Evolutionary conservation across 1,139 yeast species (phyloP).

Genomic region (Yamadazyma sp.): DNA sequence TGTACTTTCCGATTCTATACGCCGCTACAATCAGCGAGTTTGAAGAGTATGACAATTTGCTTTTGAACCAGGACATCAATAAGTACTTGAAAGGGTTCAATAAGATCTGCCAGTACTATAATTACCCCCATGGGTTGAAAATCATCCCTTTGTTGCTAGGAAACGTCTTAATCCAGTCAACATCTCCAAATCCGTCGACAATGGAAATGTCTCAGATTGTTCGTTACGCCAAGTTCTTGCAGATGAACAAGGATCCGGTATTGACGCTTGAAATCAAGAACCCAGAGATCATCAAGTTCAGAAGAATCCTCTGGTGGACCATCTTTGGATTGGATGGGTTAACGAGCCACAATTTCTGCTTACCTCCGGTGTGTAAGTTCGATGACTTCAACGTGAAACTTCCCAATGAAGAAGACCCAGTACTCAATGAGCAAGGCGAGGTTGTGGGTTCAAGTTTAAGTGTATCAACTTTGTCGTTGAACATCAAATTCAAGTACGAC

Average conservation of each 20-base stretch:
- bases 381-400: conserved; percentile 58
- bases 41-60: conserved; percentile 50
- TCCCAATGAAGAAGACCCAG: conserved; percentile 50
- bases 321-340: conserved; percentile 60
- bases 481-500: conserved; percentile 54
- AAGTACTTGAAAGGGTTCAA: conserved; percentile 48
- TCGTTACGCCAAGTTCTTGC: conserved; percentile 55
- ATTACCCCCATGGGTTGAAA: conserved; percentile 54
- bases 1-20: conserved; percentile 51
- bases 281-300: conserved; percentile 47
- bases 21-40: conserved; percentile 57
- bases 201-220: conserved; percentile 51
- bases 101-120: conserved; percentile 48
- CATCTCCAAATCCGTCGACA: conserved; percentile 55
- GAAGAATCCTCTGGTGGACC: conserved; percentile 66
- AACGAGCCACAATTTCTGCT: conserved; percentile 56
- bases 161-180: conserved; percentile 54
- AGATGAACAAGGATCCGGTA: conserved; percentile 60
- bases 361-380: conserved; percentile 55
- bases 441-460: conserved; percentile 29
- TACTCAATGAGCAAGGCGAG: conserved; percentile 24
- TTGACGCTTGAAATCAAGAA: conserved; percentile 48
- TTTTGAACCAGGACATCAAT: conserved; percentile 50
- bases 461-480: conserved; percentile 43
- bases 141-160: conserved; percentile 48